Evolutionary conservation across 805 yeast genomes (phyloP), one percentile per base, ranked within the genome.

Genomic region (Brettanomyces custersianus): DNA sequence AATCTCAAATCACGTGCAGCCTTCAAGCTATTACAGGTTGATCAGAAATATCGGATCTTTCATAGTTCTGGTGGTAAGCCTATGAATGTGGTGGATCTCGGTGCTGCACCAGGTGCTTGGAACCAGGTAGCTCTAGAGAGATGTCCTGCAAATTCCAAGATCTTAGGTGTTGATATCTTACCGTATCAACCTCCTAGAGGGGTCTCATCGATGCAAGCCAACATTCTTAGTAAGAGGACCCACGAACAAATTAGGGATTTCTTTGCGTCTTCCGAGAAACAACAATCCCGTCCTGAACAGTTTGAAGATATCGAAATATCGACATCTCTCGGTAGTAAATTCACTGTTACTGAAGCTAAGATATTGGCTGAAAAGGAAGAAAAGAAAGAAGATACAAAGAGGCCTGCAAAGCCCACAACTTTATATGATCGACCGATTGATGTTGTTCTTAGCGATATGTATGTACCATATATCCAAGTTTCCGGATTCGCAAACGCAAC

Each of bases 91-190:
- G 74, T 92, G 4, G 98, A 92, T 60, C 61, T 92, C 31, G 95
- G 96, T 0, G 87, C 77, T 55, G 94, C 95, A 0, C 96, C 96
- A 0, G 96, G 96, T 0, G 87, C 95, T 3, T 86, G 96, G 96
- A 74, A 90, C 7, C 95, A 86, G 52, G 88, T 85, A 1, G 88
- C 90, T 0, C 59, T 70, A 7, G 72, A 72, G 36, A 55, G 70
- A 37, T 66, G 76, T 2, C 49, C 55, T 15, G 67, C 68, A 1
- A 51, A 60, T 2, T 80, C 86, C 1, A 61, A 66, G 16, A 74
- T 86, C 4, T 52, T 86, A 10, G 96, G 96, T 4, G 83, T 87
- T 9, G 96, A 92, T 58, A 66, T 92, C 23, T 64, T 90, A 16
- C 80, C 84, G 6, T 72, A 78, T 35, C 66, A 70, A 13, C 96